Evolutionary conservation across 257 asterid species (phyloP).

Genomic region (Oldenlandia corymbosa): DNA sequence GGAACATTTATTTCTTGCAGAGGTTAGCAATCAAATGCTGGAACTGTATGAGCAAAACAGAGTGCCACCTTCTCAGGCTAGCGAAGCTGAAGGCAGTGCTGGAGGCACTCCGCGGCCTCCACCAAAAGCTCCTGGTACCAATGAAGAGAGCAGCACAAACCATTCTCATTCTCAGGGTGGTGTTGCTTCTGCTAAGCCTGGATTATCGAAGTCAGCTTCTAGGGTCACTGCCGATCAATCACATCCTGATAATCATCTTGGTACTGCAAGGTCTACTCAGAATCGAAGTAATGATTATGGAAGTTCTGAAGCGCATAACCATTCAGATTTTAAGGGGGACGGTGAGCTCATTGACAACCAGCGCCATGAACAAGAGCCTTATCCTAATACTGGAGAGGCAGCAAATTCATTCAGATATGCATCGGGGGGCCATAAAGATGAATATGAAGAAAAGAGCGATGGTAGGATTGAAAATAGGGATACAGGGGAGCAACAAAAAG

Average conservation of each 20-base stretch:
- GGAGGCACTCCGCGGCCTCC: constrained; percentile 58
- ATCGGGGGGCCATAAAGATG: constrained; percentile 29
- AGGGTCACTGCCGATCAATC: constrained; percentile 31
- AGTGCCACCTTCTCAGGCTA: constrained; percentile 57
- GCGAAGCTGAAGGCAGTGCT: constrained; percentile 76
- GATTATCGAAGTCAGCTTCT: constrained; percentile 41
- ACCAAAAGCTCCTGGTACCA: constrained; percentile 33
- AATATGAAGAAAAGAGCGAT: constrained; percentile 36
- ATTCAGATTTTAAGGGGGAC: constrained; percentile 23
- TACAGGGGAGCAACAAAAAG: constrained; percentile 40
- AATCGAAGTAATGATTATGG: constrained; percentile 25
- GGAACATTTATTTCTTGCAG: constrained; percentile 46
- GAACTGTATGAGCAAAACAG: constrained; percentile 75
- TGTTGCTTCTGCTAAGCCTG: constrained; percentile 35
- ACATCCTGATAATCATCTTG: constrained; percentile 25
- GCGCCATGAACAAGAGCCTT: constrained; percentile 30
- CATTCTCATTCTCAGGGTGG: constrained; percentile 40
- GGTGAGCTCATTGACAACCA: constrained; percentile 35
- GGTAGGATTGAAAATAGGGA: constrained; percentile 40
- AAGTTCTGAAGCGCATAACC: constrained; percentile 18
- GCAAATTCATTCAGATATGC: constrained; percentile 26
- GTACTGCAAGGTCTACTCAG: constrained; percentile 22
- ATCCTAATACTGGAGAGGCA: constrained; percentile 28
- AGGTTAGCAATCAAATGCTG: constrained; percentile 93
- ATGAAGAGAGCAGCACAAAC: constrained; percentile 39